These are phyloP conservation scores for Trypanosoma lewisi DNA, from an alignment of 208 protist species.

Conservation along the genomic window DNA sequence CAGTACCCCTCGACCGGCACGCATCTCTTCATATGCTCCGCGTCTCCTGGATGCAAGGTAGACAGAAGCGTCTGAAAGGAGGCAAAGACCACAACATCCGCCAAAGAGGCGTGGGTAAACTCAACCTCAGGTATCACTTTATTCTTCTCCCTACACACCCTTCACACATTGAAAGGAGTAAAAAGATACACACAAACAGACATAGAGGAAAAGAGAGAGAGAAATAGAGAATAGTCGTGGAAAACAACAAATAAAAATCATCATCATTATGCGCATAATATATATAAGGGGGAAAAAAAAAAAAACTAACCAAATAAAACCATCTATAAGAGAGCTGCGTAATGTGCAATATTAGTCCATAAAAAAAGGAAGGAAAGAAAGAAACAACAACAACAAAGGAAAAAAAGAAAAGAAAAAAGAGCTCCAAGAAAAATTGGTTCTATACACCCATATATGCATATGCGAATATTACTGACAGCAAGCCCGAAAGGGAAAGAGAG, in stretches of 20 bases:
- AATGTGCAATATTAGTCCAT: neutral
- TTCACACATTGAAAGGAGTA: too few relatives aligned
- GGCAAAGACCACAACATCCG: conserved; percentile 14
- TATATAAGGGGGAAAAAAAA: neutral
- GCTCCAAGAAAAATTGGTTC: neutral
- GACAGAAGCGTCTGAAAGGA: conserved; percentile 21
- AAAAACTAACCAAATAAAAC: neutral
- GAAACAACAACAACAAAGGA: conserved; percentile 4
- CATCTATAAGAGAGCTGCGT: neutral
- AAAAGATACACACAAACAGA: too few relatives aligned
- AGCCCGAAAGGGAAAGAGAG: too few relatives aligned
- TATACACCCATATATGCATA: neutral
- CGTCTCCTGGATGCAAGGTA: neutral
- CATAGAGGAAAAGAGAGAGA: too few relatives aligned
- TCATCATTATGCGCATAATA: neutral
- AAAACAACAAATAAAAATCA: too few relatives aligned
- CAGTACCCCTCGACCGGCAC: conserved; percentile 23
- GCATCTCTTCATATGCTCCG: neutral
- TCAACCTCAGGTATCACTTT: conserved; percentile 1
- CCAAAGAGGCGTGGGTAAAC: conserved; percentile 11
- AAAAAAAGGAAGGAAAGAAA: conserved; percentile 4
- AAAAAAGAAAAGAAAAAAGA: too few relatives aligned
- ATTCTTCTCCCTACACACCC: too few relatives aligned
- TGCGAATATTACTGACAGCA: too few relatives aligned
- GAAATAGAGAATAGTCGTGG: too few relatives aligned